phyloP scores from a whole-genome alignment of 768 basidiomycete genomes.

The Mycena alexandri region DNA sequence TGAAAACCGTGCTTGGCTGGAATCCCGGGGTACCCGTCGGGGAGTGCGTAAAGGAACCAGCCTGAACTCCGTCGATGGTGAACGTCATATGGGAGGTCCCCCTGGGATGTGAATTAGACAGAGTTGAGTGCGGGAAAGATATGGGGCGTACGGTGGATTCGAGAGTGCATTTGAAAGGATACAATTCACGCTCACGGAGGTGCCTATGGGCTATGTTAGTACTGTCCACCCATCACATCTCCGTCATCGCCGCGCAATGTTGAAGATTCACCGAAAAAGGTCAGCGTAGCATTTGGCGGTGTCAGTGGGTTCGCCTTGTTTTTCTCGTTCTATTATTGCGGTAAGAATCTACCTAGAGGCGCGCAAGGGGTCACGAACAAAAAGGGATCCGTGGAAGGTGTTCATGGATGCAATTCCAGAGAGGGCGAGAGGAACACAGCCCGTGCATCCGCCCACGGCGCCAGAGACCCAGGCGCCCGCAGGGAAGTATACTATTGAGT shows the following conservation, averaged over 20 bases:
- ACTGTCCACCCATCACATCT: neutral
- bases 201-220: conserved; percentile 16
- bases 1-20: conserved; percentile 25
- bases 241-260: neutral
- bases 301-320: neutral
- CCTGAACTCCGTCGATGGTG: conserved; percentile 18
- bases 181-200: conserved; percentile 31
- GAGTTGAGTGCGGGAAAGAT: no score
- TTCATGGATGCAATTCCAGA: neutral
- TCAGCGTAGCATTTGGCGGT: conserved; percentile 13
- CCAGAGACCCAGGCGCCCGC: conserved; percentile 5
- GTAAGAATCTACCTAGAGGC: neutral
- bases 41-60: neutral
- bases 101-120: conserved; percentile 3
- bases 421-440: conserved; percentile 1
- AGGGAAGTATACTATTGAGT: conserved; percentile 21
- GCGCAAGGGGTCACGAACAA: conserved; percentile 10
- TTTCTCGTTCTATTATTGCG: neutral
- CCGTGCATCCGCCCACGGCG: conserved; percentile 16
- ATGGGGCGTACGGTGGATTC: conserved; percentile 20
- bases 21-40: conserved; percentile 22
- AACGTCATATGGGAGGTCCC: conserved; percentile 25
- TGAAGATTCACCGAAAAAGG: conserved; percentile 26
- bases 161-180: conserved; percentile 22
- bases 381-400: conserved; percentile 24